Percentiles rank a stretch among this genome's conserved stretches.
Evolutionary conservation across 495 filamentous ascomycete genomes (phyloP).

Genomic region (Thozetella sp.): DNA sequence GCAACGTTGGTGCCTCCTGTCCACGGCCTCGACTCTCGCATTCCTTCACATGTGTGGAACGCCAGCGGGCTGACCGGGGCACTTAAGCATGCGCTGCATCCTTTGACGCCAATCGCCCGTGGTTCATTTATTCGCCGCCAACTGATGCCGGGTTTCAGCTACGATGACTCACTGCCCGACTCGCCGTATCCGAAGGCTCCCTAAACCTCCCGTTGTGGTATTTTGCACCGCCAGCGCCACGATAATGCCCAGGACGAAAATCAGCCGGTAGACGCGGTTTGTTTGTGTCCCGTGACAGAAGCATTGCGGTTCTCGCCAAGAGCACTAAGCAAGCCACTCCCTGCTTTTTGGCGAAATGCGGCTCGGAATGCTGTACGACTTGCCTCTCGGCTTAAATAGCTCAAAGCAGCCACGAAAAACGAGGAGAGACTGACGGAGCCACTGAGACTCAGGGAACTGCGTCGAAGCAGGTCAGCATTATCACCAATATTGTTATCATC

Average conservation of each 20-base stretch:
- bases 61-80: too few relatives aligned
- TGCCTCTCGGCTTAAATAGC: background rate
- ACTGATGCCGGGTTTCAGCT: background rate
- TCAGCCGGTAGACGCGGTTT: background rate
- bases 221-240: background rate
- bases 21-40: too few relatives aligned
- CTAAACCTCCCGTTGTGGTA: constrained; percentile 2
- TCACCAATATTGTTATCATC: too few relatives aligned
- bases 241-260: constrained; percentile 1
- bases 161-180: background rate
- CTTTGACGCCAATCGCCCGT: too few relatives aligned
- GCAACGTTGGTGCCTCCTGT: too few relatives aligned
- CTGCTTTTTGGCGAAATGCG: too few relatives aligned
- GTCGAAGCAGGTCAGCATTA: too few relatives aligned
- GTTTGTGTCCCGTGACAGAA: background rate
- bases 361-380: too few relatives aligned
- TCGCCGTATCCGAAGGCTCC: background rate
- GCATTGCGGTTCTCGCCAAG: background rate
- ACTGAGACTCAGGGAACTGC: too few relatives aligned
- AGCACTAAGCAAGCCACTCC: background rate
- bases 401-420: background rate
- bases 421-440: too few relatives aligned
- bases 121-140: background rate
- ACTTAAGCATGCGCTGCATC: too few relatives aligned
- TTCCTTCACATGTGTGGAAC: too few relatives aligned